Evolutionary conservation across 345 rosid species (phyloP).

Genomic region (Heritiera fomes): DNA sequence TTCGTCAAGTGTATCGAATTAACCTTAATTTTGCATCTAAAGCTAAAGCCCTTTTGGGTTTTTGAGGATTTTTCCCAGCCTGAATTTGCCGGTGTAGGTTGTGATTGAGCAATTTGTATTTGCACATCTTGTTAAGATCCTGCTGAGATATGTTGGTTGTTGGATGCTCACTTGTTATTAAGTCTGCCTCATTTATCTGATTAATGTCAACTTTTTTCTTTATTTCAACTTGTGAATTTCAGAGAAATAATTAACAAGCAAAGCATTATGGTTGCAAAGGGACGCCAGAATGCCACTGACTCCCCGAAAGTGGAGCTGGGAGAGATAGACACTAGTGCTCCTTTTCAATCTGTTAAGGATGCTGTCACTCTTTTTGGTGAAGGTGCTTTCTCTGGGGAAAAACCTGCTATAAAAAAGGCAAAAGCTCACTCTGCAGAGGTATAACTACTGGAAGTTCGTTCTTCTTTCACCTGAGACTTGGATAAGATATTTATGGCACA

Average conservation of each 20-base stretch:
- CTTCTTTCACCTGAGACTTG: not conserved
- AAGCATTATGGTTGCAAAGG: conserved; percentile 72
- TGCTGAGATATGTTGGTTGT: not conserved
- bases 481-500: not conserved
- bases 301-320: conserved; percentile 85
- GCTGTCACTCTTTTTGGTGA: conserved; percentile 88
- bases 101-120: not conserved
- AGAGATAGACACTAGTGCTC: conserved; percentile 95
- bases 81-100: not conserved
- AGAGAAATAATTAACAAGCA: not conserved
- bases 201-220: not conserved
- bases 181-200: not conserved
- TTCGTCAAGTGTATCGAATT: not conserved
- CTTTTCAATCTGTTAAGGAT: conserved; percentile 96
- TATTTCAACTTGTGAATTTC: not conserved
- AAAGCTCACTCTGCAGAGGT: conserved; percentile 85
- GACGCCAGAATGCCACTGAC: conserved; percentile 46
- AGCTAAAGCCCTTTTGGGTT: not conserved
- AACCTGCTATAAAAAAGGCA: conserved; percentile 60
- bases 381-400: conserved; percentile 85
- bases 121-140: not conserved
- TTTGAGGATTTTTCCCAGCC: not conserved
- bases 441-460: conserved; percentile 15
- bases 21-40: not conserved
- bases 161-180: not conserved